A percentile compares a stretch with the other conserved stretches of the same genome.
Evolutionary conservation across 305 asterid species (phyloP).

Genomic region (Fraxinus ornus): DNA sequence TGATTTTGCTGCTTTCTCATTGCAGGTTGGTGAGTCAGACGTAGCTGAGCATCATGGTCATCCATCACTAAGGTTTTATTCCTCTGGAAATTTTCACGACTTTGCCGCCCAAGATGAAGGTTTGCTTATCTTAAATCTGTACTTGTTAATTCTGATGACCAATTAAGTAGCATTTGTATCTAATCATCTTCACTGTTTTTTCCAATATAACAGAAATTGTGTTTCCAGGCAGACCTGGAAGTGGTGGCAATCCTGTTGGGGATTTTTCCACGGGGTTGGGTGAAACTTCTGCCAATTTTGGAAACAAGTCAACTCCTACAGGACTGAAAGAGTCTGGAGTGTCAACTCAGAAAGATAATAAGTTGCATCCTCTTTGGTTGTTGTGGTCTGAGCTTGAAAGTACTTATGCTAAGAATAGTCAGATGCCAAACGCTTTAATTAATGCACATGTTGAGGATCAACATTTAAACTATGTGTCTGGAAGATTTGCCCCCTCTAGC

Average conservation of each 20-base stretch:
- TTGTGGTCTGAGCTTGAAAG: constrained; percentile 95
- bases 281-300: constrained; percentile 43
- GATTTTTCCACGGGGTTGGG: constrained; percentile 41
- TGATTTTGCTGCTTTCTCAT: constrained; percentile 52
- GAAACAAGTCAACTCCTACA: constrained; percentile 39
- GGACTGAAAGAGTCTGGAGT: constrained; percentile 41
- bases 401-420: constrained; percentile 55
- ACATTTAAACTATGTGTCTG: constrained; percentile 44
- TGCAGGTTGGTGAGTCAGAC: constrained; percentile 40
- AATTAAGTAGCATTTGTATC: constrained; percentile 12
- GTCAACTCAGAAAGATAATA: constrained; percentile 43
- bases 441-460: constrained; percentile 47
- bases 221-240: constrained; percentile 87
- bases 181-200: constrained; percentile 12
- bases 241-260: constrained; percentile 56
- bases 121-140: constrained; percentile 26
- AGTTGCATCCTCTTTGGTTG: constrained; percentile 73
- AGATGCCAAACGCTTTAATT: constrained; percentile 30
- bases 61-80: constrained; percentile 44
- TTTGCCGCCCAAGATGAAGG: constrained; percentile 75
- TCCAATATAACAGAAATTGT: constrained; percentile 47
- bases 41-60: constrained; percentile 47
- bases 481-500: constrained; percentile 47
- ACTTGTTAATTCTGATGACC: constrained; percentile 7
- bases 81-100: constrained; percentile 47